Base-by-base conservation (phyloP, 768 basidiomycete genomes). In the Mycena albidolilacea region DNA sequence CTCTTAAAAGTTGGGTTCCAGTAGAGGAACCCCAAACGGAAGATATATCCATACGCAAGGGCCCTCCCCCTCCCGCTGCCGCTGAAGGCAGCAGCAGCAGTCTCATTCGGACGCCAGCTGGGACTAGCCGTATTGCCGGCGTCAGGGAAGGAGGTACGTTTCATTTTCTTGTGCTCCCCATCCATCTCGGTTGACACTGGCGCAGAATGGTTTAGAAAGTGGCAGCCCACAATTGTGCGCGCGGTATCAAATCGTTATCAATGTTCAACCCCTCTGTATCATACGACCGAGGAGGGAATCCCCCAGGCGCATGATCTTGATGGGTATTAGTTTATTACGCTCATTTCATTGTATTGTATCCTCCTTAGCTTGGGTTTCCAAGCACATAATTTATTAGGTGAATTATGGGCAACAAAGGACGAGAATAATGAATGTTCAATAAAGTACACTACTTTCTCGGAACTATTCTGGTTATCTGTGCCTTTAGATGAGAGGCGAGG, bases 181-280 rank as follows among this genome's bases (percentile, higher is more conserved):
- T 62, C 30, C 3, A 9, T 43, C 1, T 9, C 11, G 38, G 41
- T 43, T 48, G 39, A 69, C 41, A 37, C 12, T 3, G 17, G 21
- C 35, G 15, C 46, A 76, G 89, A 92, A 73, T 97, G 95, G 95
- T 93, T 95, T 79, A 87, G 86, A 79, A 84, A 84, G 65, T 96
- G 95, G 94, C 93, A 95, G 77, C 85, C 84, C 35, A 85, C 90
- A 0, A 94, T 97, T 66, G 84, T 84, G 54, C 85, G 88, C 30
- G 90, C 90, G 0, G 93, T 95, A 2, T 72, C 83, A 6, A 81
- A 79, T 64, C 82, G 84, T 21, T 83, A 87, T 74, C 85, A 84
- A 62, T 87, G 87, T 5, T 79, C 82, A 9, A 81, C 79, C 17
- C 83, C 81, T 1, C 78, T 83, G 19, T 79, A 80, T 52, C 77